These are phyloP conservation scores for Xerocomellus chrysenteron DNA, from an alignment of 768 basidiomycete genomes.

Conservation along the genomic window DNA sequence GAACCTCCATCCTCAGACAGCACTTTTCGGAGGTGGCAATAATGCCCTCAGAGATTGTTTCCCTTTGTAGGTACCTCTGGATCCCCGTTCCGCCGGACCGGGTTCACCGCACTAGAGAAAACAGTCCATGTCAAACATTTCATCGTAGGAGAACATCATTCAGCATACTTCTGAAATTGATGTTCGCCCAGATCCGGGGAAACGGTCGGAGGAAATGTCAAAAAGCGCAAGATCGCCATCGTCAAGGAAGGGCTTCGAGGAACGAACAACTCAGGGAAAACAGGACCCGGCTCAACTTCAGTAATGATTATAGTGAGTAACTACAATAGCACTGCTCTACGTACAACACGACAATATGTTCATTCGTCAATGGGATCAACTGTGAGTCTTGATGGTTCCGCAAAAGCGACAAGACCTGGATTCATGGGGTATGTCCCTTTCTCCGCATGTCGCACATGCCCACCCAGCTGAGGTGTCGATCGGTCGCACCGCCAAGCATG, in stretches of 20 bases:
- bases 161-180: not conserved
- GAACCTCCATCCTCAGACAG: no score
- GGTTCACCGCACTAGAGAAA: no score
- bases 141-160: not conserved
- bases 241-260: constrained; percentile 80
- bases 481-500: constrained; percentile 49
- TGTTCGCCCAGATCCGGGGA: constrained; percentile 44
- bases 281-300: constrained; percentile 43
- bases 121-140: no score
- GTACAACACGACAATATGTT: not conserved
- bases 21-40: no score
- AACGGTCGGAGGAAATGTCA: constrained; percentile 81
- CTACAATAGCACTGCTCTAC: not conserved
- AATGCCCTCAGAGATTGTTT: no score
- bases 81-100: no score
- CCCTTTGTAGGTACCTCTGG: no score
- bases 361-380: constrained; percentile 8
- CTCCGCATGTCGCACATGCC: constrained; percentile 65
- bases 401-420: constrained; percentile 78
- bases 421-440: constrained; percentile 57
- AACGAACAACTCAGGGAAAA: constrained; percentile 38
- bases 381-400: constrained; percentile 57
- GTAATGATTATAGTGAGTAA: not conserved
- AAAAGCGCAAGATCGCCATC: constrained; percentile 81
- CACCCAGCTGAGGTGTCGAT: constrained; percentile 45